phyloP scores from a whole-genome alignment of 305 asterid species.

The Andrographis paniculata region DNA sequence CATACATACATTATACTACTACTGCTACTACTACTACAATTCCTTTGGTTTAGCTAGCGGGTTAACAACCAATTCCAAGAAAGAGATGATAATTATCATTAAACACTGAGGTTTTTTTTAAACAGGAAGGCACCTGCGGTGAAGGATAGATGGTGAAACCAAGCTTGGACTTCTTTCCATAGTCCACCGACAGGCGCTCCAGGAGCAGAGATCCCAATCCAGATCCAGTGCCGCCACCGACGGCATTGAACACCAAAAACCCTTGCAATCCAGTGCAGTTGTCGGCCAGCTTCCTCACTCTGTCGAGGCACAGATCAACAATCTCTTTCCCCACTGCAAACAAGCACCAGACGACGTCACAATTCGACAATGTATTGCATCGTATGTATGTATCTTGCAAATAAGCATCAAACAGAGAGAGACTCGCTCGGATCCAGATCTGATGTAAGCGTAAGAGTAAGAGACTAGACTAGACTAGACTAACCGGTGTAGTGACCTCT shows the following conservation, averaged over 20 bases:
- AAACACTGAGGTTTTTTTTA: too few relatives aligned
- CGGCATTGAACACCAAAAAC: conserved; percentile 57
- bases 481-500: conserved; percentile 64
- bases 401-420: too few relatives aligned
- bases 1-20: too few relatives aligned
- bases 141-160: conserved; percentile 50
- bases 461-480: too few relatives aligned
- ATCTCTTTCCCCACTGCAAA: conserved; percentile 51
- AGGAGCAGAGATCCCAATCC: conserved; percentile 47
- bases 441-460: neutral
- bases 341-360: too few relatives aligned
- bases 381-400: too few relatives aligned
- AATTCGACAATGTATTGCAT: too few relatives aligned
- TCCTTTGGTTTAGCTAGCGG: too few relatives aligned
- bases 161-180: conserved; percentile 27
- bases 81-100: too few relatives aligned
- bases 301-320: conserved; percentile 41
- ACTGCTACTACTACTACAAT: too few relatives aligned
- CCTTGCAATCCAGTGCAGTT: conserved; percentile 82
- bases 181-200: conserved; percentile 32
- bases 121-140: conserved; percentile 42
- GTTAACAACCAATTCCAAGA: too few relatives aligned
- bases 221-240: conserved; percentile 50
- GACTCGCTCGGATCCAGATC: neutral
- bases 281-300: conserved; percentile 66